phyloP scores from a whole-genome alignment of 2,329 filamentous ascomycete genomes.

The Camptophora hylomeconis region DNA sequence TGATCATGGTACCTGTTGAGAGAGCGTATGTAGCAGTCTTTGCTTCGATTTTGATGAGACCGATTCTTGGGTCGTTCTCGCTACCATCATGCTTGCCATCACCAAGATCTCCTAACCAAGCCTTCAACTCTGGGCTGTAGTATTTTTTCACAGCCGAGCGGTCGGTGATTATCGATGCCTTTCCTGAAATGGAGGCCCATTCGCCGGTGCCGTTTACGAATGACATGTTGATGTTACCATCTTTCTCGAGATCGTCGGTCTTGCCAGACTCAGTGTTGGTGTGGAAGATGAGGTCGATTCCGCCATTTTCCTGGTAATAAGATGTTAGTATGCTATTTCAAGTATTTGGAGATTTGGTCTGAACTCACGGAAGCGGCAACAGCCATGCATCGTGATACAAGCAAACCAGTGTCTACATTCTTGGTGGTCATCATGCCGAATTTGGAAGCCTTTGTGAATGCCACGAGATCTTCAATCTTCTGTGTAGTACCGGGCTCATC shows the following conservation, averaged over 20 bases:
- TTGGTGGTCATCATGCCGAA: slow-evolving; percentile 84
- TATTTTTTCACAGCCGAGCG: slow-evolving; percentile 56
- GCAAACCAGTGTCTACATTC: slow-evolving; percentile 47
- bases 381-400: slow-evolving; percentile 79
- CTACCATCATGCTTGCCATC: slow-evolving; percentile 75
- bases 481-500: slow-evolving; percentile 58
- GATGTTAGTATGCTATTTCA: too few relatives aligned
- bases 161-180: slow-evolving; percentile 56
- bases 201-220: slow-evolving; percentile 66
- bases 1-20: slow-evolving; percentile 48
- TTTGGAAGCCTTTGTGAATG: slow-evolving; percentile 61
- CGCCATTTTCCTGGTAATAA: slow-evolving; percentile 53
- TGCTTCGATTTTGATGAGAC: slow-evolving; percentile 63
- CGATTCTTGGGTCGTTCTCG: slow-evolving; percentile 68
- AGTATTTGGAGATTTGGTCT: not conserved
- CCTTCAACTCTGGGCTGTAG: slow-evolving; percentile 61
- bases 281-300: slow-evolving; percentile 76
- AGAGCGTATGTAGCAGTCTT: slow-evolving; percentile 61
- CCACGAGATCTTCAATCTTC: slow-evolving; percentile 61
- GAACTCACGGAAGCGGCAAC: slow-evolving; percentile 57
- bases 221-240: slow-evolving; percentile 66
- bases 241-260: slow-evolving; percentile 61
- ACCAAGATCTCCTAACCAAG: slow-evolving; percentile 75
- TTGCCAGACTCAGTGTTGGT: slow-evolving; percentile 85
- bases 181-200: slow-evolving; percentile 78